Conservation (phyloP, 2,329 filamentous ascomycete genomes). For the Penicillium glabrum region DNA sequence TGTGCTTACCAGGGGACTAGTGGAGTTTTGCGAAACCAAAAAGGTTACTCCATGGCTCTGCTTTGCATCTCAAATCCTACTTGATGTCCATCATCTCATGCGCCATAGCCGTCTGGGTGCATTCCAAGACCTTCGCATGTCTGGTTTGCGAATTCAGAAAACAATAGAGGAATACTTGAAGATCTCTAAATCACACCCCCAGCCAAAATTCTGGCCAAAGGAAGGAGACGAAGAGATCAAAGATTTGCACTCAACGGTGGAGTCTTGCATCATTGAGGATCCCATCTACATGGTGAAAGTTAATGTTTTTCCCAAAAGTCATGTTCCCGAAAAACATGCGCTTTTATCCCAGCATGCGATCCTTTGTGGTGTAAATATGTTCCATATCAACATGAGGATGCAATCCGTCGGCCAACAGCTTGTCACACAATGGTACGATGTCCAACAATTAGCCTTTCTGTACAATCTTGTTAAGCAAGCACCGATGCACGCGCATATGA, state of each 20-base stretch:
- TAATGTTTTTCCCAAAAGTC: no score
- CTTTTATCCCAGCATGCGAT: not conserved
- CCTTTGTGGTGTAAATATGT: constrained; percentile 16
- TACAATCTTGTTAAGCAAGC: constrained; percentile 26
- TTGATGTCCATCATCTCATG: constrained; percentile 38
- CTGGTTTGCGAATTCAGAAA: constrained; percentile 27
- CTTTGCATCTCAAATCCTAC: constrained; percentile 34
- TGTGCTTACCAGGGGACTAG: constrained; percentile 30
- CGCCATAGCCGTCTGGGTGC: constrained; percentile 21
- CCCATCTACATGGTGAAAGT: no score
- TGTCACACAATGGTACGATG: constrained; percentile 29
- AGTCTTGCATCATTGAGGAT: not conserved
- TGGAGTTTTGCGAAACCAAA: constrained; percentile 27
- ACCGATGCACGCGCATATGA: constrained; percentile 15
- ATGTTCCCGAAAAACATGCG: not conserved
- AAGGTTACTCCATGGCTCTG: constrained; percentile 26
- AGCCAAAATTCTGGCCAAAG: constrained; percentile 29
- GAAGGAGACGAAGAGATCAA: constrained; percentile 22
- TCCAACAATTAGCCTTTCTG: constrained; percentile 31
- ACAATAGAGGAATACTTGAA: constrained; percentile 25
- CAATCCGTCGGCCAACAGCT: constrained; percentile 25
- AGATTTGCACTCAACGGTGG: constrained; percentile 1
- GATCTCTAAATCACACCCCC: constrained; percentile 20
- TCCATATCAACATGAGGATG: constrained; percentile 28
- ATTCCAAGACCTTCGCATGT: constrained; percentile 26